Conservation (phyloP, 2,329 filamentous ascomycete genomes). For the Hymenoscyphus infarciens region DNA sequence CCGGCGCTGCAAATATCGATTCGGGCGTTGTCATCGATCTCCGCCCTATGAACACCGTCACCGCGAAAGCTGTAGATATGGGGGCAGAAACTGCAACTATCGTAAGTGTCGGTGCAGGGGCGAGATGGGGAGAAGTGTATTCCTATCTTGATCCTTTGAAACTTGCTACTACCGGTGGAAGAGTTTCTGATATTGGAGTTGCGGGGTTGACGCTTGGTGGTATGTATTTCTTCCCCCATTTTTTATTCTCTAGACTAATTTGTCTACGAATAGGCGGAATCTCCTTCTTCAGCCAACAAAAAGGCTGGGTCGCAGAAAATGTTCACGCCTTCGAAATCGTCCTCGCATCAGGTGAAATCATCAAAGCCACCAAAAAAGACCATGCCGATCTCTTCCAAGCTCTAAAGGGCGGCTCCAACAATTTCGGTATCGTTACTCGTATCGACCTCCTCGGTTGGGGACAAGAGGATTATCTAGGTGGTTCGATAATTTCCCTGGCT, state of each 20-base stretch:
- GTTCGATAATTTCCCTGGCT: not conserved
- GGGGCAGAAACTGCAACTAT: not conserved
- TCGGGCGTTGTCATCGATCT: not conserved
- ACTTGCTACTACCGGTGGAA: not conserved
- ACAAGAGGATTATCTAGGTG: not conserved
- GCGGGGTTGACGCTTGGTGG: not conserved
- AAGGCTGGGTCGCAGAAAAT: not conserved
- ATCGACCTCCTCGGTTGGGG: not conserved
- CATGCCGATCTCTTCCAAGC: not conserved
- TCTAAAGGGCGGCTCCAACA: not conserved
- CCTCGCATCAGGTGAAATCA: not conserved
- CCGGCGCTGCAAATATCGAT: not conserved
- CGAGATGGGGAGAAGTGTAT: not conserved
- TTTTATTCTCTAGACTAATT: too few relatives aligned
- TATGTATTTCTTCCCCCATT: too few relatives aligned
- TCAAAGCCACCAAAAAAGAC: not conserved
- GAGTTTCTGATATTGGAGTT: slow-evolving; percentile 4
- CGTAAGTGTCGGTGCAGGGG: not conserved
- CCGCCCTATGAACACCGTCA: not conserved
- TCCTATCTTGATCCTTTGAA: not conserved
- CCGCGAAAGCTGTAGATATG: too few relatives aligned
- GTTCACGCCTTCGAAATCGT: not conserved
- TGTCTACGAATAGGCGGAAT: not conserved
- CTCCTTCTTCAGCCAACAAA: not conserved
- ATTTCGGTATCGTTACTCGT: not conserved